Conservation (phyloP, 495 filamentous ascomycete species). For the Daldinia grandis region DNA sequence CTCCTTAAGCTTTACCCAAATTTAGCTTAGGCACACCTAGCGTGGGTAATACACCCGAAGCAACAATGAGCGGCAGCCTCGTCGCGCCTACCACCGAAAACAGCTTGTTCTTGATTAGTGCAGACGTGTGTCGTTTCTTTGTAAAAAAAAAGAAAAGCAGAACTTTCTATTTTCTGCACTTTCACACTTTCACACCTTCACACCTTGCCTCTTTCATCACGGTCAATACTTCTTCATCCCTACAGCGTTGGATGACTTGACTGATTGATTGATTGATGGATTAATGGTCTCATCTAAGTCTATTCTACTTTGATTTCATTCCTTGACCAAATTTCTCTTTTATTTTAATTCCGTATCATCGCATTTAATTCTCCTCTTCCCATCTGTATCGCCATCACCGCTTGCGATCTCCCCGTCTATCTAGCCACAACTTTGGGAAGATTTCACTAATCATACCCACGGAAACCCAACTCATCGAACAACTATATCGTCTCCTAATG, state of each 20-base stretch:
- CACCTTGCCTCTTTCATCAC: constrained; percentile 24
- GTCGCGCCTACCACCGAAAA: constrained; percentile 43
- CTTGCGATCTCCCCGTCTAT: constrained; percentile 9
- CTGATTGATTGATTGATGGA: constrained; percentile 16
- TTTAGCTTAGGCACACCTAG: neutral
- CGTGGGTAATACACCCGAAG: neutral
- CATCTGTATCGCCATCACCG: neutral
- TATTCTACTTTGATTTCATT: constrained; percentile 15
- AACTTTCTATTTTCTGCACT: constrained; percentile 9
- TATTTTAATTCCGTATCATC: constrained; percentile 13
- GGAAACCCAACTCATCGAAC: neutral
- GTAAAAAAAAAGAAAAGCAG: constrained; percentile 17
- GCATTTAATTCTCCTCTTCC: constrained; percentile 23
- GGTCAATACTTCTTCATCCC: neutral
- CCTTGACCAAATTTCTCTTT: constrained; percentile 22
- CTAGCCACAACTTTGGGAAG: neutral
- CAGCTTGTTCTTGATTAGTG: constrained; percentile 20
- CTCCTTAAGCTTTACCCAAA: neutral
- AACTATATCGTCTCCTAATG: constrained; percentile 23
- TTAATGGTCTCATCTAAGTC: constrained; percentile 2
- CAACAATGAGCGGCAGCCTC: constrained; percentile 22
- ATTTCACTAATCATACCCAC: neutral
- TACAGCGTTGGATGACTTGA: constrained; percentile 1
- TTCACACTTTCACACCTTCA: constrained; percentile 2
- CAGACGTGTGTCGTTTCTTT: constrained; percentile 1